Conservation (phyloP, 441 rosid genomes). For the Arabidopsis lyrata region DNA sequence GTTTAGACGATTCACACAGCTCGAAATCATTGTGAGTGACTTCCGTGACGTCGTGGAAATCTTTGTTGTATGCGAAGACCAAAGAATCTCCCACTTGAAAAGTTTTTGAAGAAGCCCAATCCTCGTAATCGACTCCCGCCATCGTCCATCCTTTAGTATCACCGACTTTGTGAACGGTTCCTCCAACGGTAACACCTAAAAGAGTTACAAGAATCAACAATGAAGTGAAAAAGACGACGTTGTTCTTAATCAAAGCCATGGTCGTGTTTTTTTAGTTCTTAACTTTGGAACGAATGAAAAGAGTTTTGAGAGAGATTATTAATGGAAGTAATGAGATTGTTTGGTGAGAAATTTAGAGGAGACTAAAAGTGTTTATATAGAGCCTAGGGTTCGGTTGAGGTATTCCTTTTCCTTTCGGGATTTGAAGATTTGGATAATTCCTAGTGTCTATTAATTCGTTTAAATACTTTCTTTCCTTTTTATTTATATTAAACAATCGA, state of each 20-base stretch:
- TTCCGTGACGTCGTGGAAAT: constrained; percentile 24
- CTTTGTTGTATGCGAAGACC: constrained; percentile 21
- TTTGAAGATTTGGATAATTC: constrained; percentile 21
- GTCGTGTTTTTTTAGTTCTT: neutral
- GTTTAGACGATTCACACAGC: constrained; percentile 9
- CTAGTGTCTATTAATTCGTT: neutral
- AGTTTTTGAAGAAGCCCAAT: constrained; percentile 18
- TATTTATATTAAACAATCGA: too few species aligned
- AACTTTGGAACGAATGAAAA: constrained; percentile 1
- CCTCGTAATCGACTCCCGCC: neutral
- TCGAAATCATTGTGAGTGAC: constrained; percentile 23
- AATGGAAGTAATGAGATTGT: constrained; percentile 9
- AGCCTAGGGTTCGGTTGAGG: neutral
- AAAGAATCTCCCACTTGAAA: constrained; percentile 34
- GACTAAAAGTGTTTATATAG: constrained; percentile 1
- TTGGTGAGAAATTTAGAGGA: constrained; percentile 4
- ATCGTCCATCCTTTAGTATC: constrained; percentile 26
- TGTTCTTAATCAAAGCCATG: constrained; percentile 26
- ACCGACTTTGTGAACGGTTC: constrained; percentile 26
- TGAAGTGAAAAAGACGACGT: neutral
- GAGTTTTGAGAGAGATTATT: neutral
- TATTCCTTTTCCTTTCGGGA: neutral
- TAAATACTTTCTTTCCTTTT: neutral
- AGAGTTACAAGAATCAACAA: constrained; percentile 18
- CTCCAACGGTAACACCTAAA: neutral